Base-by-base conservation (phyloP, 768 basidiomycete genomes). In the Tylopilus balloui region DNA sequence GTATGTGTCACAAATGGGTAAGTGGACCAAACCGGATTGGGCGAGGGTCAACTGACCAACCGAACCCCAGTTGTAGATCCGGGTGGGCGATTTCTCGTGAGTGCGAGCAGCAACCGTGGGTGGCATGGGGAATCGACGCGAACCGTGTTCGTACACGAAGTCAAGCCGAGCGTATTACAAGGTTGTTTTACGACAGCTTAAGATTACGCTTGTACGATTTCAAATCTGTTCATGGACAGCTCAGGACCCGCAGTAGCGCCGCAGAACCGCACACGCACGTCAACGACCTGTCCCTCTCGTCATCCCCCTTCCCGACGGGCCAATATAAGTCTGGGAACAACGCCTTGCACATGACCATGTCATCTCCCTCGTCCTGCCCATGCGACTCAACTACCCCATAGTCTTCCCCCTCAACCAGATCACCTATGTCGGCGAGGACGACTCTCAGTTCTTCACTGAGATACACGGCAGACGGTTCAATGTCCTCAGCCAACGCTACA, bases 41-140 rank as follows among this genome's bases (percentile, higher is more conserved):
- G 48, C 5, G 17, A 20, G 42, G n/a, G 65, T 69, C 57, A 55
- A 54, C 55, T 58, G 54, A 57, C 60, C 15, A 47, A 60, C n/a
- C n/a, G n/a, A n/a, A n/a, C n/a, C n/a, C n/a, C n/a, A 97, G 94
- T 93, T 52, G 76, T 96, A 38, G 94, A 96, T 73, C 81, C 88
- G 36, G 83, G 82, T 7, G 83, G 83, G 10, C 76, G 84, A 47
- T 96, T 93, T 68, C 73, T 97, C 60, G 81, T 95, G 52, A 93
- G 88, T 61, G 88, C 92, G 14, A 93, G 91, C 57, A 93, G 94
- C 42, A 92, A 92, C 65, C 80, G 94, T 51, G 94, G 92, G 49
- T 94, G 92, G 90, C 84, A 88, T 59, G 93, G 92, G 25, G 91
- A 93, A 54, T 87, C 87, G 28, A 94, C 93, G 9, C 78, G 80